phyloP scores from a whole-genome alignment of 208 protist genomes.

The Strigomonas culicis region DNA sequence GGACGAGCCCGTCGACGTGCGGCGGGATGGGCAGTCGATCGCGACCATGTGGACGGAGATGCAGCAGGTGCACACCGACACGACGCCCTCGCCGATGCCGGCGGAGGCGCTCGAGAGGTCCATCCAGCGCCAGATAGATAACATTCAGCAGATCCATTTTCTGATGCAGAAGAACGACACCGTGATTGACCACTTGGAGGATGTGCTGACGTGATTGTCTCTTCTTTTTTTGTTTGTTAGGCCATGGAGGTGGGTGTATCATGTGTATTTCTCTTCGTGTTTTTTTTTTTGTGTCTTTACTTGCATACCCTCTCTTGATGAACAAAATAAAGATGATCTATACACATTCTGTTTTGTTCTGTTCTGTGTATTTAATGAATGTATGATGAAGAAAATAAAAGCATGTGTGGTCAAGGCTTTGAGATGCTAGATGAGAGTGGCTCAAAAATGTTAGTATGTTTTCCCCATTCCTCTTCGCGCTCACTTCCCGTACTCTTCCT shows the following conservation, averaged over 20 bases:
- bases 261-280: neutral
- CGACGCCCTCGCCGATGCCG: constrained; percentile 48
- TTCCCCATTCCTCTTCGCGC: no score
- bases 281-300: constrained; percentile 11
- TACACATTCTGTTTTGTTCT: no score
- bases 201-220: constrained; percentile 27
- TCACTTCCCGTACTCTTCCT: no score
- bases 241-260: neutral
- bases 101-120: constrained; percentile 68
- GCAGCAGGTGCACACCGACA: constrained; percentile 29
- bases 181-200: constrained; percentile 55
- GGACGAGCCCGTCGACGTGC: constrained; percentile 23
- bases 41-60: constrained; percentile 80
- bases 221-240: neutral
- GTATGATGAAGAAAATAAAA: no score
- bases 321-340: no score
- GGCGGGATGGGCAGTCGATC: constrained; percentile 50
- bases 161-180: constrained; percentile 61
- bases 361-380: no score
- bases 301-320: neutral
- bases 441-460: no score
- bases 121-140: constrained; percentile 74
- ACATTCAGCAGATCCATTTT: constrained; percentile 45
- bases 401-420: no score
- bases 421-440: no score